A percentile compares a stretch with the other conserved stretches of the same genome.
phyloP scores from a whole-genome alignment of 768 basidiomycete species.

The Udeniomyces megalosporus region DNA sequence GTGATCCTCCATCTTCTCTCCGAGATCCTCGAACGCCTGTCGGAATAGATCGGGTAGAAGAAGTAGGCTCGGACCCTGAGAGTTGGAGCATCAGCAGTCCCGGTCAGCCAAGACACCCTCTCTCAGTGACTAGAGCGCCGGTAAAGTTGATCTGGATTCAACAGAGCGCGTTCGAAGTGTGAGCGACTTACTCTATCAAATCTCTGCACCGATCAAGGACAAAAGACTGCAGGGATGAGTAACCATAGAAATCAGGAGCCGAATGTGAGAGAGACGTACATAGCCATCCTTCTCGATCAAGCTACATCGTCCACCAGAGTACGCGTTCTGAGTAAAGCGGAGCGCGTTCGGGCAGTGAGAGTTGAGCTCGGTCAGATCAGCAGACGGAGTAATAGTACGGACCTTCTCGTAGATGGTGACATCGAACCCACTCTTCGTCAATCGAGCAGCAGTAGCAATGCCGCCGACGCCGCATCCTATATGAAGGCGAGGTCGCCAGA shows the following conservation, averaged over 20 bases:
- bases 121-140: not conserved
- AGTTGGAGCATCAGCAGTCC: not conserved
- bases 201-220: conserved; percentile 18
- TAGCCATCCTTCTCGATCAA: conserved; percentile 25
- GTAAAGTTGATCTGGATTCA: no score
- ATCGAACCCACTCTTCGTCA: conserved; percentile 32
- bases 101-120: not conserved
- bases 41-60: conserved; percentile 32
- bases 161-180: no score
- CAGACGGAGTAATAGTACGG: not conserved
- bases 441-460: conserved; percentile 30
- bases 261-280: not conserved
- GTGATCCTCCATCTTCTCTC: conserved; percentile 27
- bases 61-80: conserved; percentile 28
- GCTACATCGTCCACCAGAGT: conserved; percentile 34
- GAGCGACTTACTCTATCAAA: conserved; percentile 31
- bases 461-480: conserved; percentile 33
- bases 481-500: not conserved
- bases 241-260: no score
- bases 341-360: not conserved
- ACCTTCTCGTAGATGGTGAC: conserved; percentile 32
- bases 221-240: no score
- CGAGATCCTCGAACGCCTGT: conserved; percentile 31
- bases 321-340: conserved; percentile 25
- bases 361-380: not conserved